A percentile compares a stretch with the other conserved stretches of the same genome.
phyloP scores from a whole-genome alignment of 1,284 basidiomycete genomes.

The Sporisorium scitamineum region DNA sequence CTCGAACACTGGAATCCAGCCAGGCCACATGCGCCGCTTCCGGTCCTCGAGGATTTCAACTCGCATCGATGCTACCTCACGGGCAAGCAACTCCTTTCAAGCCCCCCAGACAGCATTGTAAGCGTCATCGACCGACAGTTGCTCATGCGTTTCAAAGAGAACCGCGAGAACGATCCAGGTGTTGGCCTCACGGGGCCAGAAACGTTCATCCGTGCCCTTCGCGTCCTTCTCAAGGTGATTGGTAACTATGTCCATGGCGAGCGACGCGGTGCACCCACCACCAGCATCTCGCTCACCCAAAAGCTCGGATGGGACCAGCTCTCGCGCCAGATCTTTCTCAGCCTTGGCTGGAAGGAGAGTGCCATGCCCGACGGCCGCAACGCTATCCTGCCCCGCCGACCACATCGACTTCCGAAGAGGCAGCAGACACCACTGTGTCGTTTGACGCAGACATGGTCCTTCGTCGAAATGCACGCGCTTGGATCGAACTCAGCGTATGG shows the following conservation, averaged over 20 bases:
- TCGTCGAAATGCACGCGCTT: slow-evolving; percentile 42
- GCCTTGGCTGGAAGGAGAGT: slow-evolving; percentile 36
- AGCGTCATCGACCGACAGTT: slow-evolving; percentile 32
- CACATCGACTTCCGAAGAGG: neutral
- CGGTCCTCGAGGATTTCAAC: slow-evolving; percentile 45
- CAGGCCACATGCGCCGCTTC: slow-evolving; percentile 11
- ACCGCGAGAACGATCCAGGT: slow-evolving; percentile 32
- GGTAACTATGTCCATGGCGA: slow-evolving; percentile 54
- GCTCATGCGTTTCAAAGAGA: slow-evolving; percentile 35
- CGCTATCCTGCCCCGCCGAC: slow-evolving; percentile 21
- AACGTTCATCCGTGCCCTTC: slow-evolving; percentile 39
- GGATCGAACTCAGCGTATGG: slow-evolving; percentile 53
- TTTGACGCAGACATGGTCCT: slow-evolving; percentile 2
- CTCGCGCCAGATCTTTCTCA: slow-evolving; percentile 32
- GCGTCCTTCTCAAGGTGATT: slow-evolving; percentile 36
- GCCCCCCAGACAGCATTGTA: slow-evolving; percentile 40
- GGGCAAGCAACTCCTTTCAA: slow-evolving; percentile 32
- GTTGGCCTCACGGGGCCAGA: slow-evolving; percentile 36
- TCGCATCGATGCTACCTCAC: slow-evolving; percentile 40
- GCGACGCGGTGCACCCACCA: slow-evolving; percentile 29
- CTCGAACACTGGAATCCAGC: slow-evolving; percentile 16
- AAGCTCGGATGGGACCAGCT: slow-evolving; percentile 49
- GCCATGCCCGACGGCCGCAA: slow-evolving; percentile 38
- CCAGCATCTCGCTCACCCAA: slow-evolving; percentile 28
- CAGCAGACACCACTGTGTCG: neutral